These are phyloP conservation scores for Naganishia randhawae DNA, from an alignment of 768 basidiomycete genomes.

Conservation along the genomic window DNA sequence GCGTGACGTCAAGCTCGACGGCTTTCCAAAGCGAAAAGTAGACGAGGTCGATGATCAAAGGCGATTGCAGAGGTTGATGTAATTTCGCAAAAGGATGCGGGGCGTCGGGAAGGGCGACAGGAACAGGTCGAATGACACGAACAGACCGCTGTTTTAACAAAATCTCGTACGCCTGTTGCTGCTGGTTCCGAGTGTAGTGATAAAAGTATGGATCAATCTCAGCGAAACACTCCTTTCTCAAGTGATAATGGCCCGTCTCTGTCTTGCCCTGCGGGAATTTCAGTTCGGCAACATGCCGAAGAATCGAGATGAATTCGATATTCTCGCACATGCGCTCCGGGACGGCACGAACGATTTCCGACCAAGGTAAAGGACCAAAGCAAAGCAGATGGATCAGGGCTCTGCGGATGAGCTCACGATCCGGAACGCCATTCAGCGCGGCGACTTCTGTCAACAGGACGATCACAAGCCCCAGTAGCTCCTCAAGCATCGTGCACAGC, in stretches of 20 bases:
- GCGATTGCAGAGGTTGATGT: constrained; percentile 63
- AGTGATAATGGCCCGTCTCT: constrained; percentile 81
- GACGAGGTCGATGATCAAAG: constrained; percentile 71
- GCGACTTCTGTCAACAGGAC: constrained; percentile 78
- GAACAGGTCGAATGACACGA: constrained; percentile 70
- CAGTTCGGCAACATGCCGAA: constrained; percentile 76
- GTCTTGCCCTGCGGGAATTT: constrained; percentile 68
- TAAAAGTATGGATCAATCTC: constrained; percentile 95
- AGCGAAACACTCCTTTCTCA: constrained; percentile 74
- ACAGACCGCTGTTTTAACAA: constrained; percentile 65
- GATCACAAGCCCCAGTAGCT: constrained; percentile 81
- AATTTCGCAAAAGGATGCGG: constrained; percentile 66
- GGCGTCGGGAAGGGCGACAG: constrained; percentile 57
- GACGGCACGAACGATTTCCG: constrained; percentile 83
- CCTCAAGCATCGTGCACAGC: constrained; percentile 70
- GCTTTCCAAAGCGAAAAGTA: constrained; percentile 78
- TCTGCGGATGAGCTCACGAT: constrained; percentile 64
- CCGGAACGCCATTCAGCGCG: constrained; percentile 65
- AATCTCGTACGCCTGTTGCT: constrained; percentile 81
- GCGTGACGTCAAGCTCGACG: constrained; percentile 32
- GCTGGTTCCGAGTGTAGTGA: constrained; percentile 88
- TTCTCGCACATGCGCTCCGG: constrained; percentile 86
- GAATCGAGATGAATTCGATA: constrained; percentile 70
- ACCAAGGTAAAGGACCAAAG: constrained; percentile 79
- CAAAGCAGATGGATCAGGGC: constrained; percentile 89